Evolutionary conservation across 2,329 filamentous ascomycete species (phyloP), one percentile per base, ranked within the genome.

Genomic region (Epichloe scottii): DNA sequence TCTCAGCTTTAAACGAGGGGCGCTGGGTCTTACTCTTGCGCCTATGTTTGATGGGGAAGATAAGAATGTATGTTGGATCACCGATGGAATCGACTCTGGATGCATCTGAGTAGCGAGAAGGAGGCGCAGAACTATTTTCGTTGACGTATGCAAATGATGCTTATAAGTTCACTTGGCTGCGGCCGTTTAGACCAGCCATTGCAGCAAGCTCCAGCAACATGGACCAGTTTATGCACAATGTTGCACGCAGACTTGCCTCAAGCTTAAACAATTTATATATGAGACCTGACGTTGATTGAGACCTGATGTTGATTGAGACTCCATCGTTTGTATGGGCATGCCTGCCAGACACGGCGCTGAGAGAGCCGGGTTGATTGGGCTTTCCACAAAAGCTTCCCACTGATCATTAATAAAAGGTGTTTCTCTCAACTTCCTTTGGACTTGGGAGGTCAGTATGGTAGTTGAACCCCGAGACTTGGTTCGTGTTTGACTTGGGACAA

Each of bases 31-130:
- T 40, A 7, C 8, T 23, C 2, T 34, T 21, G 26, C 19, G 26
- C 17, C 38, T 42, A 14, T n/a, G 5, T 7, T n/a, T 34, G 10
- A 26, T 10, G 30, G 33, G 47, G 17, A 4, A 26, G 26, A 43
- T 11, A 8, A 26, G 33, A 33, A 44, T 38, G 34, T 37, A 3
- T 42, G 10, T 33, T 33, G 26, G 39, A 33, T 42, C 19, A 19
- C 21, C 11, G 21, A 41, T 43, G 10, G 37, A 19, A 21, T 30
- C 35, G 15, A 19, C 33, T 51, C 44, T 47, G 35, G 19, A 39
- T 26, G 46, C 40, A 26, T 42, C n/a, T 43, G 17, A 26, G 33
- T 48, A 43, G 46, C 44, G 50, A 48, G 26, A 26, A 38, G 49
- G 57, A 19, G 40, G 48, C 30, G 40, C 33, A 44, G 23, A 38